A percentile compares a stretch with the other conserved stretches of the same genome.
Conservation (phyloP, 768 basidiomycete species). For the Chalciporus pseudorubinellus region DNA sequence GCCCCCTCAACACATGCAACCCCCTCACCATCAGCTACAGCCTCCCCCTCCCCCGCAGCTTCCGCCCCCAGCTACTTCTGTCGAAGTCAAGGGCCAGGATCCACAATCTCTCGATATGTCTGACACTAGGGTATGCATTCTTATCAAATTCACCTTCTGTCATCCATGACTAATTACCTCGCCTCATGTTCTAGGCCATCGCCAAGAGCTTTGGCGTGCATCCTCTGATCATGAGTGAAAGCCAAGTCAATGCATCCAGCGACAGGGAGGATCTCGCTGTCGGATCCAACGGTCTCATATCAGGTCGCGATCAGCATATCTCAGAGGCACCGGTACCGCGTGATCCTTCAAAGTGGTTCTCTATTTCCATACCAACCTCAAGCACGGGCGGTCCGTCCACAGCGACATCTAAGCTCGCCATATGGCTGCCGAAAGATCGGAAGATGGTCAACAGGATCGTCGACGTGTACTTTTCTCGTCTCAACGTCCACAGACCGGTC, state of each 20-base stretch:
- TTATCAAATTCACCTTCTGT: not conserved
- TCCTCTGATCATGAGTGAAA: slow-evolving; percentile 62
- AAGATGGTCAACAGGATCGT: slow-evolving; percentile 59
- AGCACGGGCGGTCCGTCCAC: slow-evolving; percentile 24
- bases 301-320: slow-evolving; percentile 63
- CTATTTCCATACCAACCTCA: slow-evolving; percentile 51
- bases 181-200: slow-evolving; percentile 44
- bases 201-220: slow-evolving; percentile 81
- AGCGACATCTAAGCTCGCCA: slow-evolving; percentile 32
- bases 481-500: slow-evolving; percentile 79
- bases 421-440: slow-evolving; percentile 79
- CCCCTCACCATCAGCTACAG: slow-evolving; percentile 37
- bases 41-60: slow-evolving; percentile 25
- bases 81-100: slow-evolving; percentile 69
- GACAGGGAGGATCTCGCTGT: slow-evolving; percentile 78
- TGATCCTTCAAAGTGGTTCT: slow-evolving; percentile 60
- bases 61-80: slow-evolving; percentile 17
- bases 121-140: slow-evolving; percentile 48
- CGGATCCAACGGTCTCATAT: slow-evolving; percentile 66
- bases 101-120: slow-evolving; percentile 80
- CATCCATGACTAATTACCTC: slow-evolving; percentile 4
- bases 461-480: slow-evolving; percentile 70
- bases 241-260: slow-evolving; percentile 48
- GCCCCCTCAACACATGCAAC: slow-evolving; percentile 37
- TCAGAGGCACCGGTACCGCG: slow-evolving; percentile 56